These are phyloP conservation scores for Botrytis tulipae DNA, from an alignment of 2,329 filamentous ascomycete species.

Conservation along the genomic window DNA sequence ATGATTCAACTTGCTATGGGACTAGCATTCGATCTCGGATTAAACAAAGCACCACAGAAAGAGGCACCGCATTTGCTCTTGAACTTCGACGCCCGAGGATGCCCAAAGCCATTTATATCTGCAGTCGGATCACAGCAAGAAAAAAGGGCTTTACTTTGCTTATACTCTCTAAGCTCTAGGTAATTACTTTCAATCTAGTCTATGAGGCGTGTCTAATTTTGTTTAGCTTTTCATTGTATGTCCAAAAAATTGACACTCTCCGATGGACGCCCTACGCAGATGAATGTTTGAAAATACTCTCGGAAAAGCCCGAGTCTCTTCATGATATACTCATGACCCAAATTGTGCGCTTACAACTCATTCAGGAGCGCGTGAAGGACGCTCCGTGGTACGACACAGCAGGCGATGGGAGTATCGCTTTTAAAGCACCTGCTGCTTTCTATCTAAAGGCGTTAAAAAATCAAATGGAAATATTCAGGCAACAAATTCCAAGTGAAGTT, in stretches of 20 bases:
- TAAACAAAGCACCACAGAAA: conserved; percentile 25
- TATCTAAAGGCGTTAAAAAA: conserved; percentile 49
- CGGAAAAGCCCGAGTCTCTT: conserved; percentile 46
- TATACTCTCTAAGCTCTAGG: conserved; percentile 46
- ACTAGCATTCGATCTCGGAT: conserved; percentile 24
- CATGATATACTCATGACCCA: conserved; percentile 50
- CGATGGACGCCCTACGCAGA: conserved; percentile 60
- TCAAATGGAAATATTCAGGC: conserved; percentile 57
- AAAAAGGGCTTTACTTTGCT: conserved; percentile 48
- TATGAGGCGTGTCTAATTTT: conserved; percentile 22
- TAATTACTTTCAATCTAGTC: conserved; percentile 31
- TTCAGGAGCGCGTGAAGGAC: conserved; percentile 29
- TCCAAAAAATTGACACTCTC: conserved; percentile 51
- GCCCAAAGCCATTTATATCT: conserved; percentile 4
- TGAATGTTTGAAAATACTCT: conserved; percentile 51
- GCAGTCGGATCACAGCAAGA: conserved; percentile 48
- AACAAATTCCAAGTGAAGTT: conserved; percentile 68
- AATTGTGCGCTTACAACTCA: conserved; percentile 40
- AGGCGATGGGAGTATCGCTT: not conserved
- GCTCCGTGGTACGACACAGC: conserved; percentile 3
- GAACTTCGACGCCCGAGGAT: conserved; percentile 17
- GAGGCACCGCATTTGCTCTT: conserved; percentile 11
- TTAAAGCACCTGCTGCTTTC: conserved; percentile 30
- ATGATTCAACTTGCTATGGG: conserved; percentile 26
- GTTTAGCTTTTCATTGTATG: conserved; percentile 41